Evolutionary conservation across 352 stramenopile species (phyloP).

Genomic region (Globisporangium apiculatum): DNA sequence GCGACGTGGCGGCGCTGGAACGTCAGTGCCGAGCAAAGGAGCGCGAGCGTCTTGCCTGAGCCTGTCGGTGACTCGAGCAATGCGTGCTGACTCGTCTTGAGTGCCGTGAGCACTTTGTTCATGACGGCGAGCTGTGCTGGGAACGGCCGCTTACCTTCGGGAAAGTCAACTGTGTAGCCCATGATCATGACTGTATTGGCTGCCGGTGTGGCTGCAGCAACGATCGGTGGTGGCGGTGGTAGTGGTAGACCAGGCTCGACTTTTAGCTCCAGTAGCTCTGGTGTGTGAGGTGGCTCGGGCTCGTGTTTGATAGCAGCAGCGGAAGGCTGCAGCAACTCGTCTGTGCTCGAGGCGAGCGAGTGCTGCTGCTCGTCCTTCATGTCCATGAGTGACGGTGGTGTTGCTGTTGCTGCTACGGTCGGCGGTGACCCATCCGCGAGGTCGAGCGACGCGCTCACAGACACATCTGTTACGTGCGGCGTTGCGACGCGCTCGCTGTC

Average conservation of each 20-base stretch:
- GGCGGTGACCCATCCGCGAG: not conserved
- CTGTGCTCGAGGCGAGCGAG: too few relatives aligned
- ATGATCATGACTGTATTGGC: constrained; percentile 62
- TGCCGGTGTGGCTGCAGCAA: not conserved
- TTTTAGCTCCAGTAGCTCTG: not conserved
- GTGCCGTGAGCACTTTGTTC: constrained; percentile 75
- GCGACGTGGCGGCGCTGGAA: constrained; percentile 57
- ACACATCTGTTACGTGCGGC: not conserved
- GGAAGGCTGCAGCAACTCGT: too few relatives aligned
- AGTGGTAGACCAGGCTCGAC: not conserved
- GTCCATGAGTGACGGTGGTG: not conserved
- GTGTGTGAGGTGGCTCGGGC: not conserved
- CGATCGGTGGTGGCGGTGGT: not conserved
- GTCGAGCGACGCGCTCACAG: not conserved
- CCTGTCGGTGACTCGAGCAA: constrained; percentile 82
- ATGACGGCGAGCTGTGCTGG: constrained; percentile 82
- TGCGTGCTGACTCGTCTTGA: constrained; percentile 77
- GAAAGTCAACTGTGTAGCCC: constrained; percentile 79
- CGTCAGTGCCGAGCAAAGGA: constrained; percentile 77
- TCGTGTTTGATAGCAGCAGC: not conserved
- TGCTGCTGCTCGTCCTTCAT: not conserved
- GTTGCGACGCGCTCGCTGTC: not conserved
- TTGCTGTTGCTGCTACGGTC: not conserved
- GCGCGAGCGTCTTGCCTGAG: constrained; percentile 78
- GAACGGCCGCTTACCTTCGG: constrained; percentile 74